Conservation (phyloP, 2,329 filamentous ascomycete species). For the Ceratocystis huliohia region DNA sequence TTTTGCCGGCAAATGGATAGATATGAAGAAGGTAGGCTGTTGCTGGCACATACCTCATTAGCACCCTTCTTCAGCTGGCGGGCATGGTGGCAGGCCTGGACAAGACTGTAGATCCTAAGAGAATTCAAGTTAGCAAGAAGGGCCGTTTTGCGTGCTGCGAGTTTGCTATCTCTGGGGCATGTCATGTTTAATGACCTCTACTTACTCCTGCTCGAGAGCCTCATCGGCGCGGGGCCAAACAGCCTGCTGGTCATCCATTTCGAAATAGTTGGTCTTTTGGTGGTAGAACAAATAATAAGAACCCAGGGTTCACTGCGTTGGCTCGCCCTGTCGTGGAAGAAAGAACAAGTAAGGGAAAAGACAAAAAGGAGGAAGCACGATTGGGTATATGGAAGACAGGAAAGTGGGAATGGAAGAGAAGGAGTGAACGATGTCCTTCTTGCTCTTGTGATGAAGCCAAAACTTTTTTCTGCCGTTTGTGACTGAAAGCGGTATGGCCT, state of each 20-base stretch:
- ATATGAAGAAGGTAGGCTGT: neutral
- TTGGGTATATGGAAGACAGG: no score
- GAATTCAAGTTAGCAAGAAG: neutral
- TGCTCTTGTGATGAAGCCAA: slow-evolving; percentile 17
- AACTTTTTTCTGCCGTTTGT: slow-evolving; percentile 21
- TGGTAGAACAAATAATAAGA: slow-evolving; percentile 25
- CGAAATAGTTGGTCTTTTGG: neutral
- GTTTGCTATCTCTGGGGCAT: no score
- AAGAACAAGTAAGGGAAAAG: slow-evolving; percentile 20
- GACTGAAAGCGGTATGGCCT: neutral
- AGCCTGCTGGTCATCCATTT: slow-evolving; percentile 24
- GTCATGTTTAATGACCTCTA: no score
- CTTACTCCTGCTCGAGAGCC: slow-evolving; percentile 55
- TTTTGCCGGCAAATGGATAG: slow-evolving; percentile 14
- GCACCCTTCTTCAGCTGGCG: slow-evolving; percentile 81
- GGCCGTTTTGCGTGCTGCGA: no score
- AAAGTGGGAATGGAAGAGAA: no score
- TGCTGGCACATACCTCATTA: slow-evolving; percentile 46
- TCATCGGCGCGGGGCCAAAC: slow-evolving; percentile 63
- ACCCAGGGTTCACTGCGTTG: slow-evolving; percentile 49
- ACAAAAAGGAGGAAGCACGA: slow-evolving; percentile 19
- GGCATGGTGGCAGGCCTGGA: slow-evolving; percentile 58
- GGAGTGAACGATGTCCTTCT: no score
- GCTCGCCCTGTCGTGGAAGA: slow-evolving; percentile 39
- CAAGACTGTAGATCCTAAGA: slow-evolving; percentile 54